Percentiles rank a stretch among this genome's conserved stretches.
Evolutionary conservation across 805 yeast genomes (phyloP).

Genomic region (Zygosaccharomyces lentus): DNA sequence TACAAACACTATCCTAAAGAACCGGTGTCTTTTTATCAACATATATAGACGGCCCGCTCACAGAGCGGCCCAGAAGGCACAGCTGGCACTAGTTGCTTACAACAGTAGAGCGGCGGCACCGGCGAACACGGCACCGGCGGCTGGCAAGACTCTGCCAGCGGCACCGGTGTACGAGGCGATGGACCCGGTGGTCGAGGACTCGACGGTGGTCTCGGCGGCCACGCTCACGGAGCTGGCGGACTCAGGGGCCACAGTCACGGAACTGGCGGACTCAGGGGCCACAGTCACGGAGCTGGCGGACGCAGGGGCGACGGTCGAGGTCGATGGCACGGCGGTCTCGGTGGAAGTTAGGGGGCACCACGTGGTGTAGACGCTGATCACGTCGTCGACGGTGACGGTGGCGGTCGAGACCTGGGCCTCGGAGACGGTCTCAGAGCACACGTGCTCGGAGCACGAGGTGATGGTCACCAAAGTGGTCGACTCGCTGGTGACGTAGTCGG

Average conservation of each 20-base stretch:
- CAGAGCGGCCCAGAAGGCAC: not conserved
- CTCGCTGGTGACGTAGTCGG: conserved; percentile 27
- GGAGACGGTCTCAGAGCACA: conserved; percentile 33
- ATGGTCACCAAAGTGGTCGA: conserved; percentile 36
- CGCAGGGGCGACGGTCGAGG: conserved; percentile 26
- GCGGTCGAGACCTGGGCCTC: conserved; percentile 36
- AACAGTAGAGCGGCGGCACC: conserved; percentile 48
- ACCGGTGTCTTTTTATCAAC: conserved; percentile 1
- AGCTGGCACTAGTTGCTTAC: conserved; percentile 36
- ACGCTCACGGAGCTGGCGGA: too few species aligned
- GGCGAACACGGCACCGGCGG: conserved; percentile 46
- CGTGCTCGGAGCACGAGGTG: conserved; percentile 35
- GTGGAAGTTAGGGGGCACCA: conserved; percentile 32
- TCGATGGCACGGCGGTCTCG: conserved; percentile 7
- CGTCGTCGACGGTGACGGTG: conserved; percentile 35
- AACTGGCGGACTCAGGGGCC: too few species aligned
- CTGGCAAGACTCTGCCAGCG: conserved; percentile 44
- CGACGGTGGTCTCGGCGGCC: conserved; percentile 11
- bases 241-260: conserved; percentile 25
- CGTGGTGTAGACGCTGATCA: conserved; percentile 38
- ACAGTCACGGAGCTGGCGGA: conserved; percentile 18
- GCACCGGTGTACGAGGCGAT: conserved; percentile 39
- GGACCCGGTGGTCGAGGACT: conserved; percentile 19
- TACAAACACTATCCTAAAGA: conserved; percentile 21
- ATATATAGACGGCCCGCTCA: not conserved